Percentiles rank a stretch among this genome's conserved stretches.
These are phyloP conservation scores for Tolypocladium tundrense DNA, from an alignment of 2,329 filamentous ascomycete genomes.

Conservation along the genomic window DNA sequence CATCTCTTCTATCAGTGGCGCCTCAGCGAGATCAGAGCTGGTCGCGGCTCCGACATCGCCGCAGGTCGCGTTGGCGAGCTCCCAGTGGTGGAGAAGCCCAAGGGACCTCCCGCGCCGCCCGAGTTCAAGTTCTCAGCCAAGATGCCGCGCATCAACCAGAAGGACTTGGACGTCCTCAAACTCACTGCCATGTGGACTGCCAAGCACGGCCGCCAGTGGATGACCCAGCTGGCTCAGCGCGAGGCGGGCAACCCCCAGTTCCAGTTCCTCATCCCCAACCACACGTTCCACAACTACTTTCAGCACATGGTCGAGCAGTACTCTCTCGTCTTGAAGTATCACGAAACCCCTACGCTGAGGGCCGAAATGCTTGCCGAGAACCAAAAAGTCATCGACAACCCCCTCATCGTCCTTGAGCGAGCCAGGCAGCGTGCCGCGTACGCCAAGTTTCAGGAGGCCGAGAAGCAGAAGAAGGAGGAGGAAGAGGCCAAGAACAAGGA, in stretches of 20 bases:
- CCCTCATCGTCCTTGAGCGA: constrained; percentile 66
- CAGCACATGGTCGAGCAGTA: constrained; percentile 90
- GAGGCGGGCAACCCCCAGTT: constrained; percentile 91
- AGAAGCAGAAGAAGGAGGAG: constrained; percentile 83
- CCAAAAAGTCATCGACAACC: constrained; percentile 65
- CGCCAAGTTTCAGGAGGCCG: constrained; percentile 70
- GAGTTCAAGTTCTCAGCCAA: constrained; percentile 90
- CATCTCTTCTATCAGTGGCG: constrained; percentile 86
- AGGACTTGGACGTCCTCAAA: constrained; percentile 67
- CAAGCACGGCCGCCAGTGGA: constrained; percentile 83
- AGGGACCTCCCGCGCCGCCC: constrained; percentile 74
- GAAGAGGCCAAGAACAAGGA: constrained; percentile 71
- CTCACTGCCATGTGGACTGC: constrained; percentile 87
- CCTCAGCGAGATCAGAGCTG: constrained; percentile 72
- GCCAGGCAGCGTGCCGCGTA: constrained; percentile 84
- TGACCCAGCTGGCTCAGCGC: constrained; percentile 79
- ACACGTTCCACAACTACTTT: constrained; percentile 95
- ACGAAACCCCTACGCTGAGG: constrained; percentile 56
- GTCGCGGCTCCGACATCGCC: constrained; percentile 68
- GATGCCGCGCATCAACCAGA: constrained; percentile 94
- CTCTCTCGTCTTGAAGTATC: constrained; percentile 63
- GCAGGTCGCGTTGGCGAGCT: constrained; percentile 63
- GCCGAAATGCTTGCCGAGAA: constrained; percentile 64
- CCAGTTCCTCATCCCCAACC: constrained; percentile 88
- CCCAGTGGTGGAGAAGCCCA: constrained; percentile 50